phyloP scores from a whole-genome alignment of 2,329 filamentous ascomycete species.

The Hymenoscyphus salicellus region DNA sequence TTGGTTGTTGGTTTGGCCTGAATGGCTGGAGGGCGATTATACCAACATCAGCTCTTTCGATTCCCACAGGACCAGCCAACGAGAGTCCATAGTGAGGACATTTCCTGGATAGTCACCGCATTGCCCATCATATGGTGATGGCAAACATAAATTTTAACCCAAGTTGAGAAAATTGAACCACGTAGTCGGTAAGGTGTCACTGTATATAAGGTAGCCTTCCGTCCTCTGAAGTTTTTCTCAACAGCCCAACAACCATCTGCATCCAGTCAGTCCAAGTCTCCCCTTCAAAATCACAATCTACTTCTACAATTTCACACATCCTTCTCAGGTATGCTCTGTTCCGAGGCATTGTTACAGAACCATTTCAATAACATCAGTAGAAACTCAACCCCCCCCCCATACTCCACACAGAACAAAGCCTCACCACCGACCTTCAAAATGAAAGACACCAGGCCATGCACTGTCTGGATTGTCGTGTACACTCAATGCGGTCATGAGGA shows the following conservation, averaged over 20 bases:
- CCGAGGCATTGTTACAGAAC: background rate
- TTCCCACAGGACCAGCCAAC: background rate
- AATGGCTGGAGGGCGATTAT: background rate
- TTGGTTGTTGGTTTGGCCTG: background rate
- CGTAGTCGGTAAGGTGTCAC: background rate
- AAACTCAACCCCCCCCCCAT: background rate
- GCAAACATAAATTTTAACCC: background rate
- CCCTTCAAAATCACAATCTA: background rate
- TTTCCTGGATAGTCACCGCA: background rate
- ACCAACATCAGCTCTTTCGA: background rate
- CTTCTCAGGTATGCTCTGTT: background rate
- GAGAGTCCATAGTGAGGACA: background rate
- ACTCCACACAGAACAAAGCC: background rate
- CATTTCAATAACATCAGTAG: background rate
- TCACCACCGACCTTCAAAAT: background rate
- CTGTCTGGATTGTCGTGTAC: background rate
- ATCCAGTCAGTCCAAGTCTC: background rate
- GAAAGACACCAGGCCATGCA: background rate
- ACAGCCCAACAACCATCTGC: background rate
- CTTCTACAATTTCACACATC: background rate
- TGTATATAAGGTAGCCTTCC: conserved; percentile 2
- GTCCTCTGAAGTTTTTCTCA: background rate
- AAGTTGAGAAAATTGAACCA: background rate
- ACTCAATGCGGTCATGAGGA: background rate
- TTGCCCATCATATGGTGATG: background rate